These are phyloP conservation scores for Russula dissimulans DNA, from an alignment of 768 basidiomycete genomes.

Conservation along the genomic window DNA sequence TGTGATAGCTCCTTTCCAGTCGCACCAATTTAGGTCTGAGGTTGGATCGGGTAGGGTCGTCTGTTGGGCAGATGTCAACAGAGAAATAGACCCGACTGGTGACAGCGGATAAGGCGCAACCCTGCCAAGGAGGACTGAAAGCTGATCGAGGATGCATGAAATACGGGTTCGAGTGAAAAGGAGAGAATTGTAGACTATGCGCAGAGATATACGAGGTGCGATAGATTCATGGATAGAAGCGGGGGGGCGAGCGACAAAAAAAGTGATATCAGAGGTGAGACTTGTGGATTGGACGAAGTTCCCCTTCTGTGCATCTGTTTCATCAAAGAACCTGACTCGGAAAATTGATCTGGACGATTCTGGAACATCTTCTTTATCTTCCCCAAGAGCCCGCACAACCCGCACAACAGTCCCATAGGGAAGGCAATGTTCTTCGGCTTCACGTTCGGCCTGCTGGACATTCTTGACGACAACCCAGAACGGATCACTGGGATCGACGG, in stretches of 20 bases:
- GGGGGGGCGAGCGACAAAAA: slow-evolving; percentile 74
- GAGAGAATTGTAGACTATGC: slow-evolving; percentile 89
- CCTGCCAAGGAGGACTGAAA: slow-evolving; percentile 66
- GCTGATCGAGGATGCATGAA: slow-evolving; percentile 72
- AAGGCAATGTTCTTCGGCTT: slow-evolving; percentile 73
- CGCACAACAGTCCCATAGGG: slow-evolving; percentile 72
- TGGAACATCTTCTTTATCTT: slow-evolving; percentile 53
- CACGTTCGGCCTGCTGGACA: slow-evolving; percentile 73
- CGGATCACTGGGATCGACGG: slow-evolving; percentile 75
- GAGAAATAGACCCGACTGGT: slow-evolving; percentile 68
- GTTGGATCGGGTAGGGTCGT: slow-evolving; percentile 71
- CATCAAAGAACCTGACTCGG: slow-evolving; percentile 94
- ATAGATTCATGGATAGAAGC: slow-evolving; percentile 60
- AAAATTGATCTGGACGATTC: slow-evolving; percentile 57
- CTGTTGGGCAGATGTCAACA: slow-evolving; percentile 66
- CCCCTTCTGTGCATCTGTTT: slow-evolving; percentile 65
- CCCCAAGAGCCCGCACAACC: slow-evolving; percentile 57
- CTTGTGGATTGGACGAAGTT: slow-evolving; percentile 72
- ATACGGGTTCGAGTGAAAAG: slow-evolving; percentile 80
- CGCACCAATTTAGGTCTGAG: slow-evolving; percentile 92
- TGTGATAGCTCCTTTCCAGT: slow-evolving; percentile 94
- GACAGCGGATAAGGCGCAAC: slow-evolving; percentile 58
- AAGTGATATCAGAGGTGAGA: slow-evolving; percentile 84
- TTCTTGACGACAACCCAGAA: slow-evolving; percentile 85
- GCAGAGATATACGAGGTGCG: slow-evolving; percentile 66